Percentiles rank a stretch among this genome's conserved stretches.
phyloP scores from a whole-genome alignment of 495 filamentous ascomycete genomes.

The Talaromyces liani region DNA sequence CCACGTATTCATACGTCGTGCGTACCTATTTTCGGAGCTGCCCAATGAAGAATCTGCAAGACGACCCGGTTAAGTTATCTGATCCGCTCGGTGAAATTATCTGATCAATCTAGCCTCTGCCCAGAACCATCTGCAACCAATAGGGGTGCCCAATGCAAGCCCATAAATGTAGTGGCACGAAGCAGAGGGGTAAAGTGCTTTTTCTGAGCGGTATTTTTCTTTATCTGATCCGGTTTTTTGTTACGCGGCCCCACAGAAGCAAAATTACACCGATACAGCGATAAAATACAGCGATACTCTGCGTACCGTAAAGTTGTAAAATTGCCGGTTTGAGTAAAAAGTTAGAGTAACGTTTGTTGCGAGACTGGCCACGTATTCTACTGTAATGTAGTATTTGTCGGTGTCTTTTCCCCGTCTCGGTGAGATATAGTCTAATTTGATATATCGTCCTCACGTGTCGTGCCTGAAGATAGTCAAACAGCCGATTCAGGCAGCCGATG shows the following conservation, averaged over 20 bases:
- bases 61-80: neutral
- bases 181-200: neutral
- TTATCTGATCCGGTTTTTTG: neutral
- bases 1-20: neutral
- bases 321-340: neutral
- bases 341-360: neutral
- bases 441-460: neutral
- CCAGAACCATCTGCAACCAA: neutral
- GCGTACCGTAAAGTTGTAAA: neutral
- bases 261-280: neutral
- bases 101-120: neutral
- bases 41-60: neutral
- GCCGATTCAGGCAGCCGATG: neutral
- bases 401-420: neutral
- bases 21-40: neutral
- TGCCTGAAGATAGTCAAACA: neutral
- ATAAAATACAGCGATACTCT: neutral
- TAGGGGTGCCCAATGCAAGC: neutral
- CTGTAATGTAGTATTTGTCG: neutral
- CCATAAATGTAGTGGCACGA: neutral
- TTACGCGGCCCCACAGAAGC: neutral
- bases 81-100: slow-evolving; percentile 1
- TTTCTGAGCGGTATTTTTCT: neutral
- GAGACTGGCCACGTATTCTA: neutral
- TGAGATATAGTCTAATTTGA: neutral